These are phyloP conservation scores for Fusarium nodosum DNA, from an alignment of 2,329 filamentous ascomycete species.

Conservation along the genomic window DNA sequence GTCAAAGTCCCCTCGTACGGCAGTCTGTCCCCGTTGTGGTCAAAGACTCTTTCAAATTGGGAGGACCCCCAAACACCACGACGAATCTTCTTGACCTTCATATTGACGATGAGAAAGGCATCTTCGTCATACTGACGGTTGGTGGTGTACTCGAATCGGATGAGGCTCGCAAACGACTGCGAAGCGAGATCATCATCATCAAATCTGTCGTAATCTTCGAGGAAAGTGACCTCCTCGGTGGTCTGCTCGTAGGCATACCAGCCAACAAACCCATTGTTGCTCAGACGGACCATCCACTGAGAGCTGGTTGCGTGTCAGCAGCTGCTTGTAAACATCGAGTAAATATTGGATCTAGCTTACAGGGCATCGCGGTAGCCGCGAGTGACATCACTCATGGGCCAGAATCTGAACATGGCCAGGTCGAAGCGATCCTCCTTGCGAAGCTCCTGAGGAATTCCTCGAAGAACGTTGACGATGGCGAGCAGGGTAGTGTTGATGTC, in stretches of 20 bases:
- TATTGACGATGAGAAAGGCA: too few species aligned
- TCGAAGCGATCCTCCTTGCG: neutral
- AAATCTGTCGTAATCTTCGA: too few species aligned
- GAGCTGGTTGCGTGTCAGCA: conserved; percentile 1
- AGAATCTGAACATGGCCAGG: conserved; percentile 23
- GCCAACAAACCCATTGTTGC: neutral
- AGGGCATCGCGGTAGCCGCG: conserved; percentile 19
- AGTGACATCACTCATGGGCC: neutral
- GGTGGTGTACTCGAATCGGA: too few species aligned
- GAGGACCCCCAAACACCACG: too few species aligned
- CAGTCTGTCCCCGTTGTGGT: too few species aligned
- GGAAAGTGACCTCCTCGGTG: too few species aligned
- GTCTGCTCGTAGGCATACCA: conserved; percentile 4
- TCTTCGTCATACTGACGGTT: too few species aligned
- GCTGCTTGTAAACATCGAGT: rapidly evolving
- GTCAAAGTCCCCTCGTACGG: too few species aligned
- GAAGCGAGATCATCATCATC: too few species aligned
- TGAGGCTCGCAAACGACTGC: too few species aligned
- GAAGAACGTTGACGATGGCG: conserved; percentile 23
- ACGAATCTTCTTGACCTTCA: too few species aligned
- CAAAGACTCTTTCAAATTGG: too few species aligned
- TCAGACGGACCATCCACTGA: conserved; percentile 37
- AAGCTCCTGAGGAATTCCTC: neutral
- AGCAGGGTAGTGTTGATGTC: neutral
- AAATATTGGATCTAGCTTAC: neutral